These are phyloP conservation scores for Kluyveromyces marxianus DNA, from an alignment of 1,139 yeast genomes.

Conservation along the genomic window DNA sequence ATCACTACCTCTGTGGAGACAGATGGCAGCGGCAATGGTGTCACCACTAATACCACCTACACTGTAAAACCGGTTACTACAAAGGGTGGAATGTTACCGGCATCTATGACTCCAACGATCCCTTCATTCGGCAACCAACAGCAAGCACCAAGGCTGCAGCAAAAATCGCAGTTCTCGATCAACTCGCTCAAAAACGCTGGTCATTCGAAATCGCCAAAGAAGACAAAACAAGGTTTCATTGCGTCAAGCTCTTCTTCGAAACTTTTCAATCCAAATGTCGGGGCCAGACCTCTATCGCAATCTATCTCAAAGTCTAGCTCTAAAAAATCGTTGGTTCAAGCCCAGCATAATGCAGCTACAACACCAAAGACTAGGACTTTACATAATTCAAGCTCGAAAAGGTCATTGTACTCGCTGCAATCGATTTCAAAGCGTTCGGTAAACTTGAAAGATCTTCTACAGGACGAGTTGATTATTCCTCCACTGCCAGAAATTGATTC, in stretches of 20 bases:
- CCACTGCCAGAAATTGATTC: background rate
- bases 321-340: slow-evolving; percentile 12
- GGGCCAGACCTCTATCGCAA: slow-evolving; percentile 3
- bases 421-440: slow-evolving; percentile 31
- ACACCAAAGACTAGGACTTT: slow-evolving; percentile 18
- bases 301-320: slow-evolving; percentile 13
- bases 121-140: background rate
- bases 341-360: background rate
- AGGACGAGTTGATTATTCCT: slow-evolving; percentile 10
- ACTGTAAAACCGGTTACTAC: too few species aligned
- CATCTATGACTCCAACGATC: background rate
- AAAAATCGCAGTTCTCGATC: slow-evolving; percentile 28
- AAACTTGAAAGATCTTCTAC: slow-evolving; percentile 25
- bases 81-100: slow-evolving; percentile 13
- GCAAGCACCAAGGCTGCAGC: slow-evolving; percentile 23
- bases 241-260: slow-evolving; percentile 23
- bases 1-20: background rate
- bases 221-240: slow-evolving; percentile 14
- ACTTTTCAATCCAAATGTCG: slow-evolving; percentile 16
- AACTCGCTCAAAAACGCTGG: slow-evolving; percentile 15
- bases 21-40: background rate
- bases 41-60: slow-evolving; percentile 4
- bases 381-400: slow-evolving; percentile 28
- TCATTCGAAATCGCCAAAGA: slow-evolving; percentile 6
- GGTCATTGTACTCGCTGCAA: slow-evolving; percentile 28